Evolutionary conservation across 345 rosid species (phyloP).

Genomic region (Lumnitzera racemosa): DNA sequence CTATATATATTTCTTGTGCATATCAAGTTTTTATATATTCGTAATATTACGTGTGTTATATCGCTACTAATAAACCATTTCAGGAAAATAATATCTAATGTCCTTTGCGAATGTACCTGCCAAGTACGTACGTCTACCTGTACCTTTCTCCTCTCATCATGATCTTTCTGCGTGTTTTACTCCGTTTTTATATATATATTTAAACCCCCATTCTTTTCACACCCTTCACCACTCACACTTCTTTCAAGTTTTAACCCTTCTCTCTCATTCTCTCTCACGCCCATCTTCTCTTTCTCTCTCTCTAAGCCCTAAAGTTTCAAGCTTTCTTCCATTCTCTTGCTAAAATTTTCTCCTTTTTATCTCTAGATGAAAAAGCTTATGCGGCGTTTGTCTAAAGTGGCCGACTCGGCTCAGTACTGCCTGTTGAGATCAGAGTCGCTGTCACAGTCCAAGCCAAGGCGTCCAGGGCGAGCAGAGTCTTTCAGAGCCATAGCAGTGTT

Average conservation of each 20-base stretch:
- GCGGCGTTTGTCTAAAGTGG: constrained; percentile 83
- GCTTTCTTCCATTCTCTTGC: constrained; percentile 8
- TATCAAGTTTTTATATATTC: too few species aligned
- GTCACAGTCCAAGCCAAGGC: constrained; percentile 7
- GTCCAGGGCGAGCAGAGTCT: constrained; percentile 15
- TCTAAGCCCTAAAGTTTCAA: constrained; percentile 1
- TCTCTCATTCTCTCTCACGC: constrained; percentile 4
- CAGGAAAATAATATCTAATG: too few species aligned
- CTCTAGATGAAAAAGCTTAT: constrained; percentile 71
- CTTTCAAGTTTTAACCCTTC: constrained; percentile 9
- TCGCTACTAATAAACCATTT: too few species aligned
- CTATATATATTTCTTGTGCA: too few species aligned
- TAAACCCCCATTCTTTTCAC: not conserved
- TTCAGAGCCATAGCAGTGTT: constrained; percentile 16
- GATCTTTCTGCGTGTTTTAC: constrained; percentile 16
- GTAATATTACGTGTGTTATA: too few species aligned
- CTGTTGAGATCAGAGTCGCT: constrained; percentile 51
- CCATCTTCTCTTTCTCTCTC: constrained; percentile 1
- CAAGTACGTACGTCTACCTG: constrained; percentile 37
- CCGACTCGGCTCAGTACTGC: constrained; percentile 76
- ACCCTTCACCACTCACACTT: not conserved
- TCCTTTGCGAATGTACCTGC: constrained; percentile 33
- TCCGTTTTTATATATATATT: not conserved
- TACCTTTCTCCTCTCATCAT: constrained; percentile 21
- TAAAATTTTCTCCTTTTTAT: not conserved